Percentiles rank a stretch among this genome's conserved stretches.
phyloP scores from a whole-genome alignment of 148 eudicot species.

The Camellia lanceoleosa region DNA sequence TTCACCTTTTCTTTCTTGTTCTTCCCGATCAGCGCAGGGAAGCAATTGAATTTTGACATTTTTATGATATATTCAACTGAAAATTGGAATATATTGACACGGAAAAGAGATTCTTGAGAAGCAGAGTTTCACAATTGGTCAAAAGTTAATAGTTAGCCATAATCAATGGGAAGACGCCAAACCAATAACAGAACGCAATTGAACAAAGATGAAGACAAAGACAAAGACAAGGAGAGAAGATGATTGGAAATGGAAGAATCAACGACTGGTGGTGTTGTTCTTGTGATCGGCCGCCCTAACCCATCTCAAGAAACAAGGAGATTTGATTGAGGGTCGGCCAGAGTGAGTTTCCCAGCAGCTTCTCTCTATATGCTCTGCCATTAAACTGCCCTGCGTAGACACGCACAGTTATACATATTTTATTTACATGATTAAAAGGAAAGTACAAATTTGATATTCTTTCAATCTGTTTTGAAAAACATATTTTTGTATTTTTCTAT shows the following conservation, averaged over 20 bases:
- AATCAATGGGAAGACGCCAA: conserved; percentile 72
- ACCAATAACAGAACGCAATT: conserved; percentile 37
- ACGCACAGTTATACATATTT: background rate
- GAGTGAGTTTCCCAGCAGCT: conserved; percentile 46
- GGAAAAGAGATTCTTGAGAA: conserved; percentile 15
- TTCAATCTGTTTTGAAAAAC: background rate
- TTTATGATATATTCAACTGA: background rate
- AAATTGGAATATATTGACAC: background rate
- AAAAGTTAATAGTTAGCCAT: conserved; percentile 75
- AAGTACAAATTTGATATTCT: background rate
- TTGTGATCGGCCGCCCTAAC: conserved; percentile 23
- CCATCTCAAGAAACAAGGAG: conserved; percentile 40
- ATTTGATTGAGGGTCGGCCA: conserved; percentile 55
- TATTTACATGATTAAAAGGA: background rate
- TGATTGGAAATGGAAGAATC: conserved; percentile 25
- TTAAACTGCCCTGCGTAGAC: conserved; percentile 18
- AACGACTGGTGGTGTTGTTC: background rate
- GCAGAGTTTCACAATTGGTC: conserved; percentile 19
- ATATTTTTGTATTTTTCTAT: too few species aligned
- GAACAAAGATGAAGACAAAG: conserved; percentile 1
- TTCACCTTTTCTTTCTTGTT: conserved; percentile 62
- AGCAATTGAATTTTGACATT: conserved; percentile 57
- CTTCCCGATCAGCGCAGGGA: conserved; percentile 33
- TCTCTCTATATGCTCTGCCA: conserved; percentile 39
- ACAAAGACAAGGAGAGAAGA: background rate